Conservation (phyloP, 164 flowering plant species). For the Cinnamomum micranthum region DNA sequence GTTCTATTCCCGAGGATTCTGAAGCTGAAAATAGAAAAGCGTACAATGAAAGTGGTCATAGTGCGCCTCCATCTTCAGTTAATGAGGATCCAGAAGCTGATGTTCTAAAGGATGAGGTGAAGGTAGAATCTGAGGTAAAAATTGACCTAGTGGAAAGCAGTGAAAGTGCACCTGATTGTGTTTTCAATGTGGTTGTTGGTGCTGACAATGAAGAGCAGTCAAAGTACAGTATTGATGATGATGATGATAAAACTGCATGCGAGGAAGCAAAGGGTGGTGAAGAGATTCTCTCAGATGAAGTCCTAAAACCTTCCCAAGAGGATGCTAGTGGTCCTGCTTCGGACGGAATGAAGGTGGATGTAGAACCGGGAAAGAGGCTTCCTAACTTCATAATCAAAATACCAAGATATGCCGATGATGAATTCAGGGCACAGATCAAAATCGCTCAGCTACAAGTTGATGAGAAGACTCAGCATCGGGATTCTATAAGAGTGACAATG, state of each 20-base stretch:
- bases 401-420: conserved; percentile 64
- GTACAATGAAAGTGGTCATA: background rate
- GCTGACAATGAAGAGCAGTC: conserved; percentile 14
- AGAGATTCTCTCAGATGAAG: conserved; percentile 7
- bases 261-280: conserved; percentile 7
- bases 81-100: conserved; percentile 4
- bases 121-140: conserved; percentile 10
- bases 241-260: background rate
- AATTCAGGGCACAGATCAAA: conserved; percentile 46
- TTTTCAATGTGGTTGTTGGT: conserved; percentile 6
- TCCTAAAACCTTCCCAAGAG: conserved; percentile 15
- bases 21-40: background rate
- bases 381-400: conserved; percentile 50
- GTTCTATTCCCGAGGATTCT: background rate
- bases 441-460: conserved; percentile 51
- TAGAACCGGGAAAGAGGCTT: conserved; percentile 36
- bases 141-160: background rate
- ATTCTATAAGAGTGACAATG: conserved; percentile 43
- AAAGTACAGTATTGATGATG: background rate
- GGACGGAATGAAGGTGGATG: conserved; percentile 26
- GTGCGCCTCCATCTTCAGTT: background rate
- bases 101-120: background rate
- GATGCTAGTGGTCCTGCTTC: conserved; percentile 18
- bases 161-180: conserved; percentile 12
- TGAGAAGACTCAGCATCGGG: conserved; percentile 57